Conservation (phyloP, 805 yeast species). For the Lipomyces orientalis region DNA sequence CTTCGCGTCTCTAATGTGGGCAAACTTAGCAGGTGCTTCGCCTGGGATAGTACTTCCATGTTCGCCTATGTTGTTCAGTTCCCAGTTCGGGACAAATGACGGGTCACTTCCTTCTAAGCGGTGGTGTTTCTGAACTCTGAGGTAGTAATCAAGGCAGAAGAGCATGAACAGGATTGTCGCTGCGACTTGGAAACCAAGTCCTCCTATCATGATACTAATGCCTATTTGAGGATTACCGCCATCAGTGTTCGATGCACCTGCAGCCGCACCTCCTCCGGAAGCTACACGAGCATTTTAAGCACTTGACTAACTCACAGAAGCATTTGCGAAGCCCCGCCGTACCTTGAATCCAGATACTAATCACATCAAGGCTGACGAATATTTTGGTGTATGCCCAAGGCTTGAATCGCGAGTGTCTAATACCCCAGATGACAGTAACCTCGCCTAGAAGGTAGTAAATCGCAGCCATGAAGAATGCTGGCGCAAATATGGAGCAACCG, state of each 20-base stretch:
- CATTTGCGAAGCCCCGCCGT: not conserved
- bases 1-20: constrained; percentile 15
- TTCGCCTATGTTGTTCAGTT: not conserved
- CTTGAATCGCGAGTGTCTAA: constrained; percentile 51
- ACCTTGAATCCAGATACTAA: constrained; percentile 65
- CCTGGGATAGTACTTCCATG: not conserved
- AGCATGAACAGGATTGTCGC: constrained; percentile 66
- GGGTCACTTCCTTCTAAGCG: not conserved
- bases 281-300: not conserved
- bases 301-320: not conserved
- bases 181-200: constrained; percentile 75
- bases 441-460: constrained; percentile 75
- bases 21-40: constrained; percentile 19
- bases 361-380: constrained; percentile 69
- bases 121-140: constrained; percentile 5
- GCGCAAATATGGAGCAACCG: constrained; percentile 73
- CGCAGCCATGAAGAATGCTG: constrained; percentile 85
- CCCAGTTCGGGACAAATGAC: not conserved
- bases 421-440: constrained; percentile 65
- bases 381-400: constrained; percentile 69
- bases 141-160: constrained; percentile 13
- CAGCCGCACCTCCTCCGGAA: constrained; percentile 74
- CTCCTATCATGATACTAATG: constrained; percentile 75
- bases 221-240: constrained; percentile 51
- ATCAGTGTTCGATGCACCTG: constrained; percentile 49